Evolutionary conservation across 305 asterid genomes (phyloP).

Genomic region (Nicotiana rustica): DNA sequence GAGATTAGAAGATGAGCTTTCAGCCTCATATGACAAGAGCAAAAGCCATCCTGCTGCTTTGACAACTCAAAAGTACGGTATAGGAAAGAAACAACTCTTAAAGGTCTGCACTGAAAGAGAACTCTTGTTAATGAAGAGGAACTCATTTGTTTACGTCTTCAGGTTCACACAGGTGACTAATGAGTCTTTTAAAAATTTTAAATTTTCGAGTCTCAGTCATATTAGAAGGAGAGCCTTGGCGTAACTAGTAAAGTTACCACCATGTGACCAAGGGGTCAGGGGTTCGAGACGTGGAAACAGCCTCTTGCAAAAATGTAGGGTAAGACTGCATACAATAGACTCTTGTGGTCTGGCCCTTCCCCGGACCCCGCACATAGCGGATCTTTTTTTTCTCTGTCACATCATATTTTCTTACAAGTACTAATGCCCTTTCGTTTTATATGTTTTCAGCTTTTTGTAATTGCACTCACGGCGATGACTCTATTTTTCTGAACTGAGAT

Average conservation of each 20-base stretch:
- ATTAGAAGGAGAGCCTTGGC: neutral
- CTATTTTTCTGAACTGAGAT: slow-evolving; percentile 66
- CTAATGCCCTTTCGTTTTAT: neutral
- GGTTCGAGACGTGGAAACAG: too few relatives aligned
- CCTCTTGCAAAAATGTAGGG: too few relatives aligned
- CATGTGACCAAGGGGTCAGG: too few relatives aligned
- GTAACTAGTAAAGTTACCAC: too few relatives aligned
- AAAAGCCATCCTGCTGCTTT: slow-evolving; percentile 82
- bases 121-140: slow-evolving; percentile 66
- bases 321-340: too few relatives aligned
- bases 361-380: too few relatives aligned
- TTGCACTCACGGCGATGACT: slow-evolving; percentile 56
- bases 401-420: neutral
- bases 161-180: slow-evolving; percentile 56
- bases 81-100: slow-evolving; percentile 61
- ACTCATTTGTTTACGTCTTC: slow-evolving; percentile 66
- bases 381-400: neutral
- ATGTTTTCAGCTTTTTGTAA: slow-evolving; percentile 51
- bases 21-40: slow-evolving; percentile 62
- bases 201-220: neutral
- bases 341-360: too few relatives aligned
- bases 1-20: slow-evolving; percentile 60
- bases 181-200: neutral
- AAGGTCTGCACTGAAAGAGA: slow-evolving; percentile 72
- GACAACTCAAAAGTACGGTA: slow-evolving; percentile 64